Percentiles rank a stretch among this genome's conserved stretches.
Evolutionary conservation across 2,329 filamentous ascomycete genomes (phyloP).

Genomic region (Scedosporium minutisporum): DNA sequence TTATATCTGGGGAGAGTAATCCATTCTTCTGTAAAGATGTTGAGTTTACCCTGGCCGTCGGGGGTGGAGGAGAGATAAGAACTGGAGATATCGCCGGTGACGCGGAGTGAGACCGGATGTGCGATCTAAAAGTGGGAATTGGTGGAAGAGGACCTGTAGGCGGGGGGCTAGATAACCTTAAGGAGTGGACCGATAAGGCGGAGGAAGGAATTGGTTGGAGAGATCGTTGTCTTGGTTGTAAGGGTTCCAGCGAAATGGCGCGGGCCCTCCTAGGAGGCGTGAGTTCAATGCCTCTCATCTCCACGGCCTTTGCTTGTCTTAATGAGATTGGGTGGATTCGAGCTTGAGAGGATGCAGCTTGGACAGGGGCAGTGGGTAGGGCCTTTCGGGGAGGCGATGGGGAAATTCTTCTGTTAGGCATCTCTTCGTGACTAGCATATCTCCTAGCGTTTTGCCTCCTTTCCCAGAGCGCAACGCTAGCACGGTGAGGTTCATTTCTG

Average conservation of each 20-base stretch:
- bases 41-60: not conserved
- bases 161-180: not conserved
- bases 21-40: not conserved
- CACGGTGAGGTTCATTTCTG: not conserved
- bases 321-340: not conserved
- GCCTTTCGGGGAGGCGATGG: not conserved
- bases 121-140: not conserved
- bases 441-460: not conserved
- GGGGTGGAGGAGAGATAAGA: slow-evolving; percentile 3
- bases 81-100: not conserved
- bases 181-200: not conserved
- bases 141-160: not conserved
- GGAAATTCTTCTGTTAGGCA: not conserved
- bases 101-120: not conserved
- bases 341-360: not conserved
- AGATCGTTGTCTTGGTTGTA: not conserved
- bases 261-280: not conserved
- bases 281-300: not conserved
- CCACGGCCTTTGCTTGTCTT: not conserved
- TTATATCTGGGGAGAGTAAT: not conserved
- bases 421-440: not conserved
- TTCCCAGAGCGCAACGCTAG: not conserved
- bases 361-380: not conserved
- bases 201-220: not conserved
- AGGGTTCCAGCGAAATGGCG: not conserved